Evolutionary conservation across 169 alveolate species (phyloP), one percentile per base, ranked within the genome.

Genomic region (Toxoplasma gondii): DNA sequence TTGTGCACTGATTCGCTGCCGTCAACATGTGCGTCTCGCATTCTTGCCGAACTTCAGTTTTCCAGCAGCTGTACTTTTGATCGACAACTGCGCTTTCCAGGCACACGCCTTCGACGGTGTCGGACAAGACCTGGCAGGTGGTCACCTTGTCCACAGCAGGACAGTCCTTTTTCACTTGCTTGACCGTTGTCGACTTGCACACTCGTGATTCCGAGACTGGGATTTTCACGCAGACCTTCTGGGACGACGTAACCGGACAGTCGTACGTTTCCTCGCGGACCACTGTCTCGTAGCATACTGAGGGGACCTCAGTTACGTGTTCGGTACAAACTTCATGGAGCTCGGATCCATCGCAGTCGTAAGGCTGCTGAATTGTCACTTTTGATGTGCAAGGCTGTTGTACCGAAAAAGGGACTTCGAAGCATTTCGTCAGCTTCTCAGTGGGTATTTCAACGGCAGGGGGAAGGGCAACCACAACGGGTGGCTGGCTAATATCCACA

Each of bases 21-120:
- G 91, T 91, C 44, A 39, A 53, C 93, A 93, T 88, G 69, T 88
- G 92, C 44, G 88, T 90, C 43, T 91, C 58, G 91, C 95, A 93
- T 54, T 93, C 95, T 91, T 84, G 86, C 4, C 92, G 64, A 41
- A 88, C 87, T 36, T 93, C 95, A 81, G 91, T 81, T 16, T 88
- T 91, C 95, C 95, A 93, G 95, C 95, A 93, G 38, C 87, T 88
- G 88, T 93, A 93, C 44, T 88, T 88, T 39, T 88, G 69, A 49
- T 93, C 87, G 49, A 49, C 53, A 0, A 88, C 83, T 58, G 91
- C 91, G 31, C 87, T 74, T 29, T 93, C 95, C 22, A 88, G 67
- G 91, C 95, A 93, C 10, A 64, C 86, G n/a, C 82, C 95, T 17
- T 70, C 91, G 36, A 74, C 91, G 29, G 80, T 39, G 45, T 88